Evolutionary conservation across 1,139 yeast species (phyloP), one percentile per base, ranked within the genome.

Genomic region (Saccharomyces pastorianus): DNA sequence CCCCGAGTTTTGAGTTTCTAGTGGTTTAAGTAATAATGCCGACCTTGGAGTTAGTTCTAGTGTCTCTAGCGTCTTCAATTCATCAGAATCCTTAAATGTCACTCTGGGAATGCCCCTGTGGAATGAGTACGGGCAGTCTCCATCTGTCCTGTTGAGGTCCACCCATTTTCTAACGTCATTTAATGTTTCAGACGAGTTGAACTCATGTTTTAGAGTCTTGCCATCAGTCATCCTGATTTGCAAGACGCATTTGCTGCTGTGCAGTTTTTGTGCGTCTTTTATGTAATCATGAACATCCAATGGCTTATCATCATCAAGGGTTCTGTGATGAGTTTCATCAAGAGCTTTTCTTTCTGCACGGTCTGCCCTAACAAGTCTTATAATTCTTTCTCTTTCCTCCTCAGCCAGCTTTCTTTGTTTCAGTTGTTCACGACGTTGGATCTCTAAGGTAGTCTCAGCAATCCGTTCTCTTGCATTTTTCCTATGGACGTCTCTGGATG

Each of bases 21-120:
- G 38, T 2, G 88, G 88, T 62, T 83, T 83, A 57, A 86, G 72
- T 42, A 83, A 80, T 48, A 85, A 68, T 0, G 84, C 86, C 11
- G 88, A 81, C 51, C 90, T 73, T 1, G 91, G 91, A 17, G 76
- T 71, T 54, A 85, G 71, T 5, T 76, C 79, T 50, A 85, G 71
- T 6, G 73, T 75, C 23, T 60, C 63, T 47, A 86, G 71, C 2
- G 79, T 68, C 50, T 65, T 63, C 51, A 73, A 72, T 63, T 84
- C 89, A 51, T 84, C 84, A 13, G 75, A 72, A 11, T 76, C 78
- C 3, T 76, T 71, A 59, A 75, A 78, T 1, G 74, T 69, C n/a
- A 63, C 59, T 28, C 75, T 69, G 13, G 80, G 80, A 41, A 76
- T 70, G 26, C 74, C 73, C 58, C 77, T 73, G 54, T 74, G 76